phyloP scores from a whole-genome alignment of 345 rosid genomes.

The Bruguiera gymnorhiza region DNA sequence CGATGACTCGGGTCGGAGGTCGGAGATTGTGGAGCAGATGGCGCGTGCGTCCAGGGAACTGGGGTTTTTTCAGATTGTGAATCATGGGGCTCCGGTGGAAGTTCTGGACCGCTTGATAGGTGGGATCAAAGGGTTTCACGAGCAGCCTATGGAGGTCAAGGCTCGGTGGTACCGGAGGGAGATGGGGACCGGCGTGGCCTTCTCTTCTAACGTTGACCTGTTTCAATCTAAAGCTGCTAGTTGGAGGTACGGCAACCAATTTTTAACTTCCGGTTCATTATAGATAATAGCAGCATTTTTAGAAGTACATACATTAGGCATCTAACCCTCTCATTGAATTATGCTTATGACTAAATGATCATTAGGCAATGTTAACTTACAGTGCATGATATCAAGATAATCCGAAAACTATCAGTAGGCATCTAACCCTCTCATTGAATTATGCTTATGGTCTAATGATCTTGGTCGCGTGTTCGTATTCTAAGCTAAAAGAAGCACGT shows the following conservation, averaged over 20 bases:
- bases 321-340: too few species aligned
- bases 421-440: too few species aligned
- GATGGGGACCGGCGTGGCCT: conserved; percentile 23
- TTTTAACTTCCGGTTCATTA: too few species aligned
- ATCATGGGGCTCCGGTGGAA: conserved; percentile 41
- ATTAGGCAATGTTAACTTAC: too few species aligned
- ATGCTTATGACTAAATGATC: too few species aligned
- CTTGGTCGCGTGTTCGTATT: too few species aligned
- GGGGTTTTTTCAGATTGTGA: conserved; percentile 49
- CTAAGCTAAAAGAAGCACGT: too few species aligned
- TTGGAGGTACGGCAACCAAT: conserved; percentile 37
- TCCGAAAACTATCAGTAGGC: too few species aligned
- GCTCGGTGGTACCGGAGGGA: conserved; percentile 29
- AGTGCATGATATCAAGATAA: too few species aligned
- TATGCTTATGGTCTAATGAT: too few species aligned
- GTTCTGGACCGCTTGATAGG: conserved; percentile 31
- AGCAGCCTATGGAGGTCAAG: conserved; percentile 39
- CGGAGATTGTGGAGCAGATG: conserved; percentile 27
- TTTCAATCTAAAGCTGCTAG: conserved; percentile 49
- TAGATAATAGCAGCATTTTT: too few species aligned
- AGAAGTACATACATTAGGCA: too few species aligned
- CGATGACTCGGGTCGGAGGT: conserved; percentile 6
- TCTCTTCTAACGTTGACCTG: conserved; percentile 45
- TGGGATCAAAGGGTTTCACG: conserved; percentile 36
- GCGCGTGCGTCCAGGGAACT: conserved; percentile 30